A percentile compares a stretch with the other conserved stretches of the same genome.
Conservation (phyloP, 352 stramenopile species). For the Phytophthora podocarpi region DNA sequence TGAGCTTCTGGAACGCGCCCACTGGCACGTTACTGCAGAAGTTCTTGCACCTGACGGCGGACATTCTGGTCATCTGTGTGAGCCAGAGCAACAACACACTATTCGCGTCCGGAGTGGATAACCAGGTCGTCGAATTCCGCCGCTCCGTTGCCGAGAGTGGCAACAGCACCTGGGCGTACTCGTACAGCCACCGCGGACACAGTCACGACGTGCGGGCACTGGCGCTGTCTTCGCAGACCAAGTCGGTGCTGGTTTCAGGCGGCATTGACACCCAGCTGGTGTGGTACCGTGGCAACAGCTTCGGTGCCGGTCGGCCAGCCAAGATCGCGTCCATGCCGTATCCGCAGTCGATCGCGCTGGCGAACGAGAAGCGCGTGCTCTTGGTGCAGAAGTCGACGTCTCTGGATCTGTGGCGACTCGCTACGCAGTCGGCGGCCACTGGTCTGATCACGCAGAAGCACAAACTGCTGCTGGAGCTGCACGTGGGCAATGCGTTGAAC, state of each 20-base stretch:
- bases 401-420: constrained; percentile 79
- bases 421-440: constrained; percentile 28
- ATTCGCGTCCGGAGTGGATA: constrained; percentile 94
- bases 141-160: constrained; percentile 45
- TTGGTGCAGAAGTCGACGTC: constrained; percentile 76
- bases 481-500: constrained; percentile 80
- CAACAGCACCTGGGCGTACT: constrained; percentile 72
- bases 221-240: constrained; percentile 62
- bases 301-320: constrained; percentile 82
- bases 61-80: constrained; percentile 90
- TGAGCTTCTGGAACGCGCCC: constrained; percentile 94
- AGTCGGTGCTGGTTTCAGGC: constrained; percentile 85
- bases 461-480: constrained; percentile 81
- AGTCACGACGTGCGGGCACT: constrained; percentile 91
- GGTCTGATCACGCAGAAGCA: constrained; percentile 51
- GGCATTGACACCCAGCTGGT: constrained; percentile 95
- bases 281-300: constrained; percentile 86
- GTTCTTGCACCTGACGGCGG: constrained; percentile 91
- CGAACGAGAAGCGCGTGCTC: constrained; percentile 70
- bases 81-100: constrained; percentile 87
- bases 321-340: constrained; percentile 92
- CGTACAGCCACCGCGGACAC: constrained; percentile 90
- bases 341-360: constrained; percentile 66
- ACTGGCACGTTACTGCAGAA: constrained; percentile 92
- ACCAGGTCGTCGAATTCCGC: constrained; percentile 89